Percentiles rank a stretch among this genome's conserved stretches.
These are phyloP conservation scores for Dictyostelium capitatum DNA, from an alignment of 78 protist species.

Conservation along the genomic window DNA sequence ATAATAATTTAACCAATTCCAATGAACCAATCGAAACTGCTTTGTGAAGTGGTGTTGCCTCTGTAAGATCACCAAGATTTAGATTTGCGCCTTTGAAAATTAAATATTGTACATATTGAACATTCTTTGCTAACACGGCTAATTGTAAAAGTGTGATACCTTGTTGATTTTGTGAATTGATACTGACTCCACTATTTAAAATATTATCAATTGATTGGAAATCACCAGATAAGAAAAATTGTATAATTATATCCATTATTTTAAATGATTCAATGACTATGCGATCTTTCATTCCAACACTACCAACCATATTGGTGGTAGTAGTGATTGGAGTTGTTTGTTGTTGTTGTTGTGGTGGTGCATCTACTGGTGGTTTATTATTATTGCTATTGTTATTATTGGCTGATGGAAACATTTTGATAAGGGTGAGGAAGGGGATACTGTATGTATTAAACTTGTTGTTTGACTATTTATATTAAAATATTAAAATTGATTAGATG, in stretches of 20 bases:
- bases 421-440: background rate
- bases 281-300: background rate
- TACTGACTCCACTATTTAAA: slow-evolving; percentile 11
- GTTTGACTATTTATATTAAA: background rate
- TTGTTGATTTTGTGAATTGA: slow-evolving; percentile 40
- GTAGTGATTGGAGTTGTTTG: background rate
- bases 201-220: slow-evolving; percentile 41
- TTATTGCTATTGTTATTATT: background rate
- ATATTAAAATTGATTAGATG: background rate
- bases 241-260: slow-evolving; percentile 41
- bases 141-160: slow-evolving; percentile 47
- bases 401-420: background rate
- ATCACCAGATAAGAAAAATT: slow-evolving; percentile 13
- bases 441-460: background rate
- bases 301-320: background rate
- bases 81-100: slow-evolving; percentile 57
- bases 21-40: slow-evolving; percentile 18
- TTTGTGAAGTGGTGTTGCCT: slow-evolving; percentile 51
- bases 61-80: background rate
- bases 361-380: background rate
- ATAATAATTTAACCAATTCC: background rate
- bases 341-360: background rate
- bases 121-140: background rate
- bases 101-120: slow-evolving; percentile 17
- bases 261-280: slow-evolving; percentile 32